phyloP scores from a whole-genome alignment of 805 yeast species.

The Candida broadrunensis region DNA sequence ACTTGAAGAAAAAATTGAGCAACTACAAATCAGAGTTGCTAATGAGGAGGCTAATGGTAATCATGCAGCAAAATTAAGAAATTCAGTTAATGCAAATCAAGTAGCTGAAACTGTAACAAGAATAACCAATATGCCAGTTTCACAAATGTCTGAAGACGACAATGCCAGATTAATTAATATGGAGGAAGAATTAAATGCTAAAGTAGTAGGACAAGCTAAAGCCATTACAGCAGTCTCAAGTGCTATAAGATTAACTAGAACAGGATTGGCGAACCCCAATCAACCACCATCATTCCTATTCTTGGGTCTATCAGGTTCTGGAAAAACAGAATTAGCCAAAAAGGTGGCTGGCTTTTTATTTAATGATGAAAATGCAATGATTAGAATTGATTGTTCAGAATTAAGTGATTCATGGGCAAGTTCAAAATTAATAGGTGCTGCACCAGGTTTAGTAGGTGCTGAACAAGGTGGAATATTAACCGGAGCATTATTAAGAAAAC shows the following conservation, averaged over 20 bases:
- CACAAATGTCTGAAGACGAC: constrained; percentile 92
- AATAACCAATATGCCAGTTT: constrained; percentile 94
- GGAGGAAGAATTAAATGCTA: constrained; percentile 80
- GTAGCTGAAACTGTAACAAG: constrained; percentile 96
- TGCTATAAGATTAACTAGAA: constrained; percentile 87
- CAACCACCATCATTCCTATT: constrained; percentile 96
- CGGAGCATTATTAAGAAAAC: constrained; percentile 84
- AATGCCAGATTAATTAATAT: constrained; percentile 89
- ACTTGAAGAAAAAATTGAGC: constrained; percentile 68
- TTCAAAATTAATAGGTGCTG: constrained; percentile 92
- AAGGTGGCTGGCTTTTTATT: constrained; percentile 94
- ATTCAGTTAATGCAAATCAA: constrained; percentile 87
- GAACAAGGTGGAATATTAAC: constrained; percentile 97
- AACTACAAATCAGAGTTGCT: constrained; percentile 71
- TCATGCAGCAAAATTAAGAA: constrained; percentile 67
- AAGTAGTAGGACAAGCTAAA: constrained; percentile 92
- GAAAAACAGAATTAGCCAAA: constrained; percentile 97
- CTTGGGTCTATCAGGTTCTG: constrained; percentile 94
- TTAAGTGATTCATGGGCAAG: constrained; percentile 93
- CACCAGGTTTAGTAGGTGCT: constrained; percentile 93
- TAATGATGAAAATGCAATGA: constrained; percentile 95
- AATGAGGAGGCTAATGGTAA: constrained; percentile 68
- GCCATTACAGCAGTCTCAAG: constrained; percentile 96
- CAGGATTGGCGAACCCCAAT: constrained; percentile 93
- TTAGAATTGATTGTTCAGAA: constrained; percentile 97